Percentiles rank a stretch among this genome's conserved stretches.
These are phyloP conservation scores for Agrocybe pediades DNA, from an alignment of 768 basidiomycete genomes.

Conservation along the genomic window DNA sequence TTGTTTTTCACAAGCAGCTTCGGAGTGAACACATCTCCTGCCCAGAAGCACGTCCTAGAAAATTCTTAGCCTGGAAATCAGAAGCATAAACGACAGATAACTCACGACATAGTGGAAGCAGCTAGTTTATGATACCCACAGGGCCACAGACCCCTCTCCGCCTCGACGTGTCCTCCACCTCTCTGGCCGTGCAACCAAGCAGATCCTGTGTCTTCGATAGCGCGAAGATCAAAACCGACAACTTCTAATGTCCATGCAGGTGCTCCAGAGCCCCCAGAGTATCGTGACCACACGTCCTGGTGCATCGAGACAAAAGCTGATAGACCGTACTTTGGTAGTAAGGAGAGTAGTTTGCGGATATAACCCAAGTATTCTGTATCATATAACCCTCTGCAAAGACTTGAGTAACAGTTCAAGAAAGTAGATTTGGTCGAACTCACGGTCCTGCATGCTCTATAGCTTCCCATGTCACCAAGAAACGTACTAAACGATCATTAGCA, in stretches of 20 bases:
- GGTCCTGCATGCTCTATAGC: constrained; percentile 92
- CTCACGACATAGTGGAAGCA: constrained; percentile 91
- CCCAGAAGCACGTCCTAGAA: constrained; percentile 89
- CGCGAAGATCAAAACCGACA: constrained; percentile 82
- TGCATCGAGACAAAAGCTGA: constrained; percentile 81
- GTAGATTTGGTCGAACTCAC: constrained; percentile 47
- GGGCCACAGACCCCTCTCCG: constrained; percentile 87
- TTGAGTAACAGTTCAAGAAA: background rate
- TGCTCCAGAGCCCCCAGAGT: constrained; percentile 92
- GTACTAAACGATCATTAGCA: constrained; percentile 46
- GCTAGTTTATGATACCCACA: constrained; percentile 93
- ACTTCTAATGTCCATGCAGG: constrained; percentile 93
- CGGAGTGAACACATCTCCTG: constrained; percentile 83
- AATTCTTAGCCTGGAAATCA: background rate
- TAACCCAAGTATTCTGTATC: constrained; percentile 85
- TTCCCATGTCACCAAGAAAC: constrained; percentile 97
- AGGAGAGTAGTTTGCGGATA: constrained; percentile 63
- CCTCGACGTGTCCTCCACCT: constrained; percentile 73
- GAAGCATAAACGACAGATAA: constrained; percentile 11
- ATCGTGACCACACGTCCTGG: constrained; percentile 96
- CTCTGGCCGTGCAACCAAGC: constrained; percentile 86
- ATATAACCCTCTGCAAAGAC: constrained; percentile 66
- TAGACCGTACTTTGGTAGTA: constrained; percentile 74
- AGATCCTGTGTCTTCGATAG: constrained; percentile 79
- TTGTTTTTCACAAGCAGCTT: constrained; percentile 57